phyloP scores from a whole-genome alignment of 2,329 filamentous ascomycete species.

The Cadophora sp. region DNA sequence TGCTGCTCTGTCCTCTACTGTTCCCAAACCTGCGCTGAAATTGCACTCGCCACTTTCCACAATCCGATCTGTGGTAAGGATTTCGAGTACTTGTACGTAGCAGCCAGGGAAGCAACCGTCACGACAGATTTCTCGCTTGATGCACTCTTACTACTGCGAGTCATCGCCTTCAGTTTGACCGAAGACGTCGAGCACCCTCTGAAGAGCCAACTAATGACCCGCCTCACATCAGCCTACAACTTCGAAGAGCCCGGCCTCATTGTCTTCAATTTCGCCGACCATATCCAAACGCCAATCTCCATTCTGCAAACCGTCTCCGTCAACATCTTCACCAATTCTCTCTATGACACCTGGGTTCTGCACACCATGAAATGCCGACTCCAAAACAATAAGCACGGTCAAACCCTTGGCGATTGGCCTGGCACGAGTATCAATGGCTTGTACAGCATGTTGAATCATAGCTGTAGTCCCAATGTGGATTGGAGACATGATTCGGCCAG shows the following conservation, averaged over 20 bases:
- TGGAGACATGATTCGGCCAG: conserved; percentile 38
- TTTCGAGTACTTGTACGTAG: conserved; percentile 39
- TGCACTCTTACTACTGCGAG: conserved; percentile 41
- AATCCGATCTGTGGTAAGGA: conserved; percentile 41
- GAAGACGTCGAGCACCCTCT: conserved; percentile 38
- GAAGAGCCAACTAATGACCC: conserved; percentile 39
- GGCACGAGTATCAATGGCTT: conserved; percentile 42
- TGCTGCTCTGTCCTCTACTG: conserved; percentile 41
- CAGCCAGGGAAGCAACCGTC: conserved; percentile 28
- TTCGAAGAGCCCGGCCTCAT: conserved; percentile 38
- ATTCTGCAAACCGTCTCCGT: conserved; percentile 43
- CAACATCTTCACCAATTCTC: conserved; percentile 39
- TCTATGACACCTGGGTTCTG: conserved; percentile 43
- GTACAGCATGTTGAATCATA: conserved; percentile 45
- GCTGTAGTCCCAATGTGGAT: conserved; percentile 43
- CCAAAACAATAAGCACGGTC: conserved; percentile 46
- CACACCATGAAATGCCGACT: conserved; percentile 44
- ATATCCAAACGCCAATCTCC: conserved; percentile 39
- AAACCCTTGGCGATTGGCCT: conserved; percentile 35
- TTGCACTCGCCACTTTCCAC: conserved; percentile 41
- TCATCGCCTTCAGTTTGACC: conserved; percentile 41
- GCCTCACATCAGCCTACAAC: conserved; percentile 42
- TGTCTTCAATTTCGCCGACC: conserved; percentile 42
- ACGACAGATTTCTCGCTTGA: conserved; percentile 38
- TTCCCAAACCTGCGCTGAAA: conserved; percentile 36